phyloP scores from a whole-genome alignment of 768 basidiomycete species.

The Exidia glandulosa region DNA sequence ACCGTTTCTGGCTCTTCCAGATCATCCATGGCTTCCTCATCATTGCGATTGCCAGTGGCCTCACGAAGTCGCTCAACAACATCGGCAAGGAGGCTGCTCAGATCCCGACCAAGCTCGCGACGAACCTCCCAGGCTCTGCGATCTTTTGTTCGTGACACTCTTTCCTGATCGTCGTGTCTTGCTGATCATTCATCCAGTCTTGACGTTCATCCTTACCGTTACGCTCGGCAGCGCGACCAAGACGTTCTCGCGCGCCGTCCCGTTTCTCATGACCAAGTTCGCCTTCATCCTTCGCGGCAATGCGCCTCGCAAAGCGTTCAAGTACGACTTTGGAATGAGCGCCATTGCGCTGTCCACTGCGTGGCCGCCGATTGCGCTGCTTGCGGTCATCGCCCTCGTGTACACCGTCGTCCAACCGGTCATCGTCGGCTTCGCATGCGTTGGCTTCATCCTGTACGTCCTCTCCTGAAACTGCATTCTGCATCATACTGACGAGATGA shows the following conservation, averaged over 20 bases:
- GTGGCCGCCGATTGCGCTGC: conserved; percentile 18
- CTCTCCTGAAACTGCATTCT: background rate
- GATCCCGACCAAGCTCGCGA: background rate
- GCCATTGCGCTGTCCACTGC: conserved; percentile 4
- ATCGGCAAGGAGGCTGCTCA: background rate
- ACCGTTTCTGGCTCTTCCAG: conserved; percentile 84
- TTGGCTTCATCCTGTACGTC: conserved; percentile 17
- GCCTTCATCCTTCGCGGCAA: conserved; percentile 17
- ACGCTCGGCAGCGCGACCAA: conserved; percentile 3
- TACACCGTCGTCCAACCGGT: conserved; percentile 26
- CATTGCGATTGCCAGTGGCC: conserved; percentile 15
- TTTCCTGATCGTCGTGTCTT: background rate
- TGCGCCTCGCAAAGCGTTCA: conserved; percentile 22
- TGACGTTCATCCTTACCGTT: conserved; percentile 4
- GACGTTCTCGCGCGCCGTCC: conserved; percentile 19
- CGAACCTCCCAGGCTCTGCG: background rate
- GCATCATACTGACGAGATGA: background rate
- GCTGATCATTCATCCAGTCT: background rate
- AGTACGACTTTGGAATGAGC: conserved; percentile 12
- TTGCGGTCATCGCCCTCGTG: conserved; percentile 23
- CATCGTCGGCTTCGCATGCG: conserved; percentile 19
- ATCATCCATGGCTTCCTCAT: conserved; percentile 48
- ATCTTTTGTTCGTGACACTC: background rate
- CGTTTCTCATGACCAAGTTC: conserved; percentile 18
- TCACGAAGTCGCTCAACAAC: background rate